Evolutionary conservation across 495 filamentous ascomycete species (phyloP), one percentile per base, ranked within the genome.

Genomic region (Pyrenula massariospora): DNA sequence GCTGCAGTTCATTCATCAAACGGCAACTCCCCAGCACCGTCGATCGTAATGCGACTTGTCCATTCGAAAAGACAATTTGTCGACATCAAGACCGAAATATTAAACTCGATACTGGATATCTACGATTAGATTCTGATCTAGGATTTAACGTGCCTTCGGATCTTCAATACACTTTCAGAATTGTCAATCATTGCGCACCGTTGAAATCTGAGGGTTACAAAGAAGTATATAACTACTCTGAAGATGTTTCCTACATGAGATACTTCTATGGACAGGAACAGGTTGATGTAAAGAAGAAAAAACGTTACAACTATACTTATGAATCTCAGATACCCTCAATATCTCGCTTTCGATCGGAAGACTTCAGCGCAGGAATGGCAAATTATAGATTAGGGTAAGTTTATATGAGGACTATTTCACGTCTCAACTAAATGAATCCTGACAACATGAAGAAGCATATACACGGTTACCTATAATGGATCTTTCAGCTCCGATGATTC

Each of bases 121-220:
- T 65, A 3, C 54, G 59, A 53, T 60, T 56, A 42, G 56, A 65
- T 42, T 19, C 10, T 2, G 36, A 65, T 31, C 24, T 65, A 2
- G 63, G 63, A 21, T n/a, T 63, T 42, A 65, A 65, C 51, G 22
- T 58, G 12, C 60, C 58, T 20, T 48, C 53, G n/a, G 42, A 62
- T 23, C 22, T 55, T 1, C 54, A 58, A 15, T 54, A 60, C 12
- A 47, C 56, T 25, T 53, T 42, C 36, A 48, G 63, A 21, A n/a
- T 50, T 0, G 50, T 60, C 10, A 24, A 57, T 10, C 60, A 59
- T 20, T 65, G 60, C 47, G 58, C 60, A 48, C 63, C 63, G 8
- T 31, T 65, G 36, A 54, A 53, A 2, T 60, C 63, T 0, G 52
- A 60, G 15, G 63, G 60, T 12, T 59, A 60, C 48, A 62, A 36